A percentile compares a stretch with the other conserved stretches of the same genome.
These are phyloP conservation scores for Penicillium nordicum DNA, from an alignment of 2,329 filamentous ascomycete species.

Conservation along the genomic window DNA sequence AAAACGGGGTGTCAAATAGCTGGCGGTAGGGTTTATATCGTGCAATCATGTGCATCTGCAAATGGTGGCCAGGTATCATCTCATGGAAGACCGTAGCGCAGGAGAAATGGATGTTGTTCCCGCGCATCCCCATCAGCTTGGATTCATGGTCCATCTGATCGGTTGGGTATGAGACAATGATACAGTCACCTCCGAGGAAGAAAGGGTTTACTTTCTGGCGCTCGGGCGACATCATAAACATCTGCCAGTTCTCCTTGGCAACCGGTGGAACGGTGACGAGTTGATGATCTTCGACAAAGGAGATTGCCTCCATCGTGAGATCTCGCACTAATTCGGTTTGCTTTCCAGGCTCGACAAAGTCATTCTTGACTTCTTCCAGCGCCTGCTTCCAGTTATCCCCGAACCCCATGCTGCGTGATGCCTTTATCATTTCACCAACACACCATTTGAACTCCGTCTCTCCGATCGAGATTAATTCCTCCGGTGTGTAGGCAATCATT, in stretches of 20 bases:
- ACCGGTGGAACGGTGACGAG: constrained; percentile 56
- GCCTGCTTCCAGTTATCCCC: constrained; percentile 50
- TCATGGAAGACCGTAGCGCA: constrained; percentile 61
- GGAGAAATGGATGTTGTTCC: constrained; percentile 56
- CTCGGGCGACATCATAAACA: constrained; percentile 56
- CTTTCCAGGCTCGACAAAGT: constrained; percentile 53
- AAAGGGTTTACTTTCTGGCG: constrained; percentile 57
- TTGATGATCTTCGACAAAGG: constrained; percentile 53
- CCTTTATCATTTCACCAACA: constrained; percentile 52
- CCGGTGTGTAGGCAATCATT: constrained; percentile 53
- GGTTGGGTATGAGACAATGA: constrained; percentile 53
- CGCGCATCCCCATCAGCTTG: constrained; percentile 57
- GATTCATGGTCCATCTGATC: constrained; percentile 39
- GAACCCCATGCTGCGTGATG: constrained; percentile 50
- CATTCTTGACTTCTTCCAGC: constrained; percentile 55
- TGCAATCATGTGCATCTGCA: constrained; percentile 49
- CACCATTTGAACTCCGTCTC: constrained; percentile 52
- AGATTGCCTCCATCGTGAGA: constrained; percentile 51
- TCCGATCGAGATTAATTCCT: constrained; percentile 17
- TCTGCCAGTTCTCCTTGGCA: constrained; percentile 53
- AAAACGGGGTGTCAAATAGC: constrained; percentile 57
- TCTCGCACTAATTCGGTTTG: constrained; percentile 53
- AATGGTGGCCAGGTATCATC: constrained; percentile 52
- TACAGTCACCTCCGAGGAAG: constrained; percentile 55
- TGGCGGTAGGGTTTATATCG: constrained; percentile 50